phyloP scores from a whole-genome alignment of 2,329 filamentous ascomycete genomes.

The Pyrenophora graminea region DNA sequence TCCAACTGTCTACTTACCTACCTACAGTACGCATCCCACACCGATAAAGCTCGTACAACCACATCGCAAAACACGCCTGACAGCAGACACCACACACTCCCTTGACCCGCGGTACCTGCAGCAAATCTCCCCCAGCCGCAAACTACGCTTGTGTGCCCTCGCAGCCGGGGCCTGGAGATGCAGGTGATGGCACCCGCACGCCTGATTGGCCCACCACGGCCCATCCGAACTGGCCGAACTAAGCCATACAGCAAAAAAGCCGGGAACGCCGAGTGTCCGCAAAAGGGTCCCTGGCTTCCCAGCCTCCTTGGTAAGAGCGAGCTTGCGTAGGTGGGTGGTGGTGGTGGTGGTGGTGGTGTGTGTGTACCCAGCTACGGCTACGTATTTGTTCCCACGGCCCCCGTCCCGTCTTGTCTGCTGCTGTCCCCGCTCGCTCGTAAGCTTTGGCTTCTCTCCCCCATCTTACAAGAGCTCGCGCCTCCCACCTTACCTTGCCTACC shows the following conservation, averaged over 20 bases:
- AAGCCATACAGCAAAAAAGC: constrained; percentile 30
- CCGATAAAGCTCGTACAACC: background rate
- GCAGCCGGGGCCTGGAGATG: constrained; percentile 10
- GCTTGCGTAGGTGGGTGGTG: constrained; percentile 19
- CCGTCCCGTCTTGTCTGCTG: constrained; percentile 13
- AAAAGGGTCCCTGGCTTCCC: constrained; percentile 28
- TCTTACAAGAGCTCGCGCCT: constrained; percentile 7
- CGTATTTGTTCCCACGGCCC: constrained; percentile 34
- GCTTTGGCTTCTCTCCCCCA: background rate
- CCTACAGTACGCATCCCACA: background rate
- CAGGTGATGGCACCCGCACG: constrained; percentile 22
- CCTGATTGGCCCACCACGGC: constrained; percentile 33
- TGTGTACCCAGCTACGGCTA: constrained; percentile 5
- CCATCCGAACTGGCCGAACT: constrained; percentile 21
- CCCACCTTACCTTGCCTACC: background rate
- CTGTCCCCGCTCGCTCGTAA: constrained; percentile 6
- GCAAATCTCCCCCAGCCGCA: constrained; percentile 14
- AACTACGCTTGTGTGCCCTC: constrained; percentile 6
- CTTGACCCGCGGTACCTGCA: constrained; percentile 30
- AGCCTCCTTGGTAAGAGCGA: constrained; percentile 29
- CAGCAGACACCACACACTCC: background rate
- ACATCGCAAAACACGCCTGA: background rate
- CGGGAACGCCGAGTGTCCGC: background rate
- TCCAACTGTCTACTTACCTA: background rate
- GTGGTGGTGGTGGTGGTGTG: background rate